Evolutionary conservation across 2,329 filamentous ascomycete genomes (phyloP).

Genomic region (Ophiostoma populinum): DNA sequence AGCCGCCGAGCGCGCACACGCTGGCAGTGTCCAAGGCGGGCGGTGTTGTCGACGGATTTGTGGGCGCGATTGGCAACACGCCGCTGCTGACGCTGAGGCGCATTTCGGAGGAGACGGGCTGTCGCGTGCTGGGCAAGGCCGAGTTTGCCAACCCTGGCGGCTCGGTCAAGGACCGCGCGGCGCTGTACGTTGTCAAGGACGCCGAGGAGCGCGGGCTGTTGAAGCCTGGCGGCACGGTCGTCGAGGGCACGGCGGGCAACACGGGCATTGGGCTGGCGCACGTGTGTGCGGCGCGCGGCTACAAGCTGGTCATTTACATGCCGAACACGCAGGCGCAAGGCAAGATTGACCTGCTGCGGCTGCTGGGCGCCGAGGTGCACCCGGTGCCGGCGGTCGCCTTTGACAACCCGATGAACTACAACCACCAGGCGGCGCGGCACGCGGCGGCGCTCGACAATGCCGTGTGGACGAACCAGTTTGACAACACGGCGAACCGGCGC

Average conservation of each 20-base stretch:
- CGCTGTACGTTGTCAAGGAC: slow-evolving; percentile 83
- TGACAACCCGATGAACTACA: slow-evolving; percentile 92
- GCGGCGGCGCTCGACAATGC: slow-evolving; percentile 75
- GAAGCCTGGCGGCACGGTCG: slow-evolving; percentile 63
- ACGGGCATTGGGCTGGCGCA: slow-evolving; percentile 95
- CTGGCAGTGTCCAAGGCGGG: slow-evolving; percentile 65
- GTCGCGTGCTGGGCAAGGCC: slow-evolving; percentile 87
- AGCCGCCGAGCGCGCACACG: slow-evolving; percentile 37
- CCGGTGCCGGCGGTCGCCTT: slow-evolving; percentile 92
- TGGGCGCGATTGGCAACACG: slow-evolving; percentile 95
- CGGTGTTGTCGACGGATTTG: slow-evolving; percentile 58
- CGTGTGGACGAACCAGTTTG: slow-evolving; percentile 98
- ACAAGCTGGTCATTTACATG: slow-evolving; percentile 98
- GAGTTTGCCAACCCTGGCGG: slow-evolving; percentile 98
- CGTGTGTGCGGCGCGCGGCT: slow-evolving; percentile 81
- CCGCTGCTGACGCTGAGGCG: slow-evolving; percentile 80
- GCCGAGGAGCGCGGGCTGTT: slow-evolving; percentile 79
- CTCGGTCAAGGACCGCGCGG: slow-evolving; percentile 89
- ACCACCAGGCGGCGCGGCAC: slow-evolving; percentile 83
- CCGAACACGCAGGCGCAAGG: slow-evolving; percentile 96
- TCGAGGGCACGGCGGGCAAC: slow-evolving; percentile 95
- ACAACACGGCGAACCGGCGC: slow-evolving; percentile 83
- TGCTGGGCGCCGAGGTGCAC: slow-evolving; percentile 88
- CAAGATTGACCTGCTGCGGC: slow-evolving; percentile 82
- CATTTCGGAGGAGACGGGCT: slow-evolving; percentile 80